Conservation (phyloP, 2,329 filamentous ascomycete genomes). For the Ramularia endophylla region DNA sequence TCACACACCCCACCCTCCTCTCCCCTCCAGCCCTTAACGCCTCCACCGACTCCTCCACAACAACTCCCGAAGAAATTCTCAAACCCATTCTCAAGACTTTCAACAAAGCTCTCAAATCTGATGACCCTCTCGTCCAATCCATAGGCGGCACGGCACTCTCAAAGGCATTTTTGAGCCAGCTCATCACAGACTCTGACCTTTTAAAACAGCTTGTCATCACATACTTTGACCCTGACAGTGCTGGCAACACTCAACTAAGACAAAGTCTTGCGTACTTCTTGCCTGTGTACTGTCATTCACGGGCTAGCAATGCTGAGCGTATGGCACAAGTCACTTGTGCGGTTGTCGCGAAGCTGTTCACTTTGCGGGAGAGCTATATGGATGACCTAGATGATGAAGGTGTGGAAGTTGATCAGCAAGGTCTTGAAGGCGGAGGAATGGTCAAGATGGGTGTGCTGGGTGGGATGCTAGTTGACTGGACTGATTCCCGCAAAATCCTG, state of each 20-base stretch:
- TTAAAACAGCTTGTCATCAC: slow-evolving; percentile 76
- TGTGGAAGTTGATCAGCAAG: slow-evolving; percentile 61
- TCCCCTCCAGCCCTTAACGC: slow-evolving; percentile 39
- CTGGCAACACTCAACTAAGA: slow-evolving; percentile 71
- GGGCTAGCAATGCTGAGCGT: slow-evolving; percentile 72
- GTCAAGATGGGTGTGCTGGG: slow-evolving; percentile 68
- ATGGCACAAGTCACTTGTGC: slow-evolving; percentile 71
- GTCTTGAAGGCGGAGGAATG: slow-evolving; percentile 62
- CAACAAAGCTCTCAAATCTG: slow-evolving; percentile 69
- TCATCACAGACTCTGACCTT: slow-evolving; percentile 67
- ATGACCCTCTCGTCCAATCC: slow-evolving; percentile 68
- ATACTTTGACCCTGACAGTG: slow-evolving; percentile 81
- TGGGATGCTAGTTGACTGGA: slow-evolving; percentile 87
- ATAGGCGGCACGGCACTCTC: slow-evolving; percentile 75
- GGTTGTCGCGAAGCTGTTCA: slow-evolving; percentile 63
- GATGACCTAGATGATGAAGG: slow-evolving; percentile 22
- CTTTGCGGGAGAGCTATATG: slow-evolving; percentile 27
- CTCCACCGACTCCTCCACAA: slow-evolving; percentile 16
- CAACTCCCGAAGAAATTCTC: slow-evolving; percentile 34
- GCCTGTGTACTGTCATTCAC: slow-evolving; percentile 86
- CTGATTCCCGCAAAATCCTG: slow-evolving; percentile 74
- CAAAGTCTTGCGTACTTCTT: slow-evolving; percentile 91
- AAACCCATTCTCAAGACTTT: slow-evolving; percentile 78
- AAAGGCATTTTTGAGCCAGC: slow-evolving; percentile 76
- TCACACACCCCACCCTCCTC: slow-evolving; percentile 77